These are phyloP conservation scores for Kuraishia molischiana DNA, from an alignment of 805 yeast genomes.

Conservation along the genomic window DNA sequence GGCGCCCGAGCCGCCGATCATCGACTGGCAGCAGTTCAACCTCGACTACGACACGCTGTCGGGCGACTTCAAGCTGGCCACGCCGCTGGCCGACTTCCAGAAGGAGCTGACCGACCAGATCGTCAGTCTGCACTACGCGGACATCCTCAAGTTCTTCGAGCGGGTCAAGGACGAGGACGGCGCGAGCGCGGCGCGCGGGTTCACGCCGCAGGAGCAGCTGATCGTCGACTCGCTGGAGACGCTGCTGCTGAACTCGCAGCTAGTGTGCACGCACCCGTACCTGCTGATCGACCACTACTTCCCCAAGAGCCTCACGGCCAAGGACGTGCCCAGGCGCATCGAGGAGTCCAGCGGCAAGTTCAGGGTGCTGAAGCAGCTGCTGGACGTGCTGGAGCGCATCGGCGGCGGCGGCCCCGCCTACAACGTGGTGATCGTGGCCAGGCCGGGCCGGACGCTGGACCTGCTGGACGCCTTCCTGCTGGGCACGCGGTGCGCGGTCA, in stretches of 20 bases:
- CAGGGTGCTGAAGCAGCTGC: constrained; percentile 52
- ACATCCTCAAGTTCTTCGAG: constrained; percentile 80
- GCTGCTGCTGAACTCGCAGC: constrained; percentile 64
- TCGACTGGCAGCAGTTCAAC: constrained; percentile 40
- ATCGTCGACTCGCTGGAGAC: constrained; percentile 69
- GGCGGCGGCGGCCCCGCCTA: constrained; percentile 17
- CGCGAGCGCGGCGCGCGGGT: constrained; percentile 12
- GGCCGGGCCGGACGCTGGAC: constrained; percentile 63
- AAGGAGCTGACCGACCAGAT: constrained; percentile 86
- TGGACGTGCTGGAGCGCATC: constrained; percentile 39
- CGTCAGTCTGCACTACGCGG: constrained; percentile 84
- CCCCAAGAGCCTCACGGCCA: constrained; percentile 68
- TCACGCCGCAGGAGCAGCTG: constrained; percentile 34
- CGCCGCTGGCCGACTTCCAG: constrained; percentile 81
- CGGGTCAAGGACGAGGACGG: constrained; percentile 27
- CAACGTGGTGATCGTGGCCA: constrained; percentile 60
- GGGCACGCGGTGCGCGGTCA: constrained; percentile 48
- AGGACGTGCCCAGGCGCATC: constrained; percentile 61
- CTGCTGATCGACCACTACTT: constrained; percentile 73
- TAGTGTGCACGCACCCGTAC: constrained; percentile 86
- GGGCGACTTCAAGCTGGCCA: constrained; percentile 68
- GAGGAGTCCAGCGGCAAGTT: constrained; percentile 83
- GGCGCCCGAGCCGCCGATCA: constrained; percentile 75
- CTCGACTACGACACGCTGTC: constrained; percentile 25
- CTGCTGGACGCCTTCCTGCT: constrained; percentile 60